A percentile compares a stretch with the other conserved stretches of the same genome.
Conservation (phyloP, 2,329 filamentous ascomycete species). For the Pyrenophora graminea region DNA sequence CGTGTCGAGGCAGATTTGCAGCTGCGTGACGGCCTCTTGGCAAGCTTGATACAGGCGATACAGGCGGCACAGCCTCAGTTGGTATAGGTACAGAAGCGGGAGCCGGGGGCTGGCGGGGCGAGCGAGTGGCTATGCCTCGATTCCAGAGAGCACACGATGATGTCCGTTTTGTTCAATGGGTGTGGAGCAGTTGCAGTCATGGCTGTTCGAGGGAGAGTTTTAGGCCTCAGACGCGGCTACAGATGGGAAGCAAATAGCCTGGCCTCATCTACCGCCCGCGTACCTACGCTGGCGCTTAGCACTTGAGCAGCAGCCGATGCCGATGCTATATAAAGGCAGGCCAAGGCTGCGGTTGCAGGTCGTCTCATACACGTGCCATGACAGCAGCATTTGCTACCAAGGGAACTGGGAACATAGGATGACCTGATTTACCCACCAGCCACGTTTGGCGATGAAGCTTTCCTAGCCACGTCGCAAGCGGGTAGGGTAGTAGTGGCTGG, state of each 20-base stretch:
- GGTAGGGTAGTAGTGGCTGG: constrained; percentile 12
- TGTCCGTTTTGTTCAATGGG: constrained; percentile 5
- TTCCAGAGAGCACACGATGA: constrained; percentile 16
- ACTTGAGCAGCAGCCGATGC: constrained; percentile 21
- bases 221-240: constrained; percentile 1
- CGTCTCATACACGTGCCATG: constrained; percentile 9
- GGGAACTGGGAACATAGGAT: background rate
- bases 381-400: constrained; percentile 3
- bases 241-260: constrained; percentile 11
- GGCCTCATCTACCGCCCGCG: constrained; percentile 19
- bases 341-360: constrained; percentile 25
- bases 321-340: constrained; percentile 35
- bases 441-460: constrained; percentile 14
- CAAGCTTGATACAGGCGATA: constrained; percentile 29
- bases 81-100: constrained; percentile 25
- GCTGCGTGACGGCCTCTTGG: constrained; percentile 36
- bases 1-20: constrained; percentile 44
- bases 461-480: constrained; percentile 14
- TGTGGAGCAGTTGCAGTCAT: constrained; percentile 7
- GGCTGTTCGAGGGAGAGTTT: background rate
- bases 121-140: constrained; percentile 33
- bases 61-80: constrained; percentile 42
- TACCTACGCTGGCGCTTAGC: constrained; percentile 39
- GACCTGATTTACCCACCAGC: constrained; percentile 10
- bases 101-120: constrained; percentile 22